phyloP scores from a whole-genome alignment of 371 early-diverging fungal species.

The Lichtheimia corymbifera region DNA sequence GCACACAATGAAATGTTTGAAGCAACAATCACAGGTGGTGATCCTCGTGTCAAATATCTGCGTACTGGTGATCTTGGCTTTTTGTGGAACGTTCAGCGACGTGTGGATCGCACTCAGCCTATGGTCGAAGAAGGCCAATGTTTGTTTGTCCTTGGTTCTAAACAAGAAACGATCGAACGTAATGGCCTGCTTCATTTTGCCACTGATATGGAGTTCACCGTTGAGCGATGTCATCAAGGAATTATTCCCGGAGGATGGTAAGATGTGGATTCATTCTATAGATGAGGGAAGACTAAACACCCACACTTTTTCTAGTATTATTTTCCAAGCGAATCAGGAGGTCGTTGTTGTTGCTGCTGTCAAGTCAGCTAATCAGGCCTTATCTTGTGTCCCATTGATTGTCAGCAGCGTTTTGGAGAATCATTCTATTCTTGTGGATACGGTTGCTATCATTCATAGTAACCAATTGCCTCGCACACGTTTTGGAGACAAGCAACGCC shows the following conservation, averaged over 20 bases:
- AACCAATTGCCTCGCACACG: conserved; percentile 63
- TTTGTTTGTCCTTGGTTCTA: conserved; percentile 77
- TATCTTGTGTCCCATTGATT: conserved; percentile 58
- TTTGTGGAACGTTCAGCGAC: conserved; percentile 64
- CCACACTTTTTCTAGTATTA: conserved; percentile 32
- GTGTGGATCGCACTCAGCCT: conserved; percentile 36
- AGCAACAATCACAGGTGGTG: conserved; percentile 63
- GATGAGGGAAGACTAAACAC: neutral
- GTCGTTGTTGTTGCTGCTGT: conserved; percentile 56
- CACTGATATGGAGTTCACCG: conserved; percentile 71
- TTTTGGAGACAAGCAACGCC: conserved; percentile 63
- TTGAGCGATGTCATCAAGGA: conserved; percentile 62
- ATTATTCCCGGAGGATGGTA: conserved; percentile 57
- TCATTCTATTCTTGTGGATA: conserved; percentile 74
- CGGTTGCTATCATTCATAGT: conserved; percentile 66
- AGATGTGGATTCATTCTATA: neutral
- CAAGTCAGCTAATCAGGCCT: conserved; percentile 49
- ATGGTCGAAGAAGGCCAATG: conserved; percentile 64
- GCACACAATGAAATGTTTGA: conserved; percentile 33
- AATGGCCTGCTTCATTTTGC: conserved; percentile 76
- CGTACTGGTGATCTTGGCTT: conserved; percentile 88
- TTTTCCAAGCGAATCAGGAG: conserved; percentile 55
- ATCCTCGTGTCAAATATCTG: conserved; percentile 68
- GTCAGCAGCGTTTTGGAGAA: conserved; percentile 72
- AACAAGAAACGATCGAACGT: conserved; percentile 70